Evolutionary conservation across 139 green algal genomes (phyloP), one percentile per base, ranked within the genome.

Genomic region (Pycnococcus provasolii): DNA sequence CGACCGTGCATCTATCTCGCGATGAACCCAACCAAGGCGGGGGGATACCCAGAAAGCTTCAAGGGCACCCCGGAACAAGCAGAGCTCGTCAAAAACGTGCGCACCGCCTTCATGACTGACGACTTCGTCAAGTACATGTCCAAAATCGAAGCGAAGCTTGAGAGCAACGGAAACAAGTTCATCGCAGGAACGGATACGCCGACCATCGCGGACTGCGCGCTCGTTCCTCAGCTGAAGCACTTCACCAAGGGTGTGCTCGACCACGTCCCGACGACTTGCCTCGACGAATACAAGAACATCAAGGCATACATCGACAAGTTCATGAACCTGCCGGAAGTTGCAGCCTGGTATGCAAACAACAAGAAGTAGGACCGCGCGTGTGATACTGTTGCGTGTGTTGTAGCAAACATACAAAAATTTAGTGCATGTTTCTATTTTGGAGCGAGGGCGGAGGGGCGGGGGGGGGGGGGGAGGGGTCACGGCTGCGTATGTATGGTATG

Each of bases 181-280:
- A 39, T 50, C 13, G 50, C 43, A 13, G 58, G 58, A 1, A 26
- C 26, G 26, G 58, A 51, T 2, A 39, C 39, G 1, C 11, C 37
- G 6, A 64, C 58, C 2, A 48, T 64, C 58, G 58, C 58, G 1
- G 58, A 64, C 3, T 64, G 58, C 58, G 39, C 39, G 1, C n/a
- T 64, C 8, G 39, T 64, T 15, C 58, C 58, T 3, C 3, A 40
- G 58, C 51, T 64, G 58, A 48, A 39, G 39, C 58, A 43, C 40
- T 64, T 64, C 5, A 41, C 37, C 5, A 64, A 43, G 11, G 58
- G 58, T 1, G 58, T 11, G 11, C 26, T 64, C 39, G 58, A 64
- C 51, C 37, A 64, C 58, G 58, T 64, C 4, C 43, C 50, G 26
- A 9, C 39, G 8, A 15, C 39, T 42, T 64, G 58, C 58, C 3